phyloP scores from a whole-genome alignment of 2,329 filamentous ascomycete species.

The Aspergillus quadrilineatus region DNA sequence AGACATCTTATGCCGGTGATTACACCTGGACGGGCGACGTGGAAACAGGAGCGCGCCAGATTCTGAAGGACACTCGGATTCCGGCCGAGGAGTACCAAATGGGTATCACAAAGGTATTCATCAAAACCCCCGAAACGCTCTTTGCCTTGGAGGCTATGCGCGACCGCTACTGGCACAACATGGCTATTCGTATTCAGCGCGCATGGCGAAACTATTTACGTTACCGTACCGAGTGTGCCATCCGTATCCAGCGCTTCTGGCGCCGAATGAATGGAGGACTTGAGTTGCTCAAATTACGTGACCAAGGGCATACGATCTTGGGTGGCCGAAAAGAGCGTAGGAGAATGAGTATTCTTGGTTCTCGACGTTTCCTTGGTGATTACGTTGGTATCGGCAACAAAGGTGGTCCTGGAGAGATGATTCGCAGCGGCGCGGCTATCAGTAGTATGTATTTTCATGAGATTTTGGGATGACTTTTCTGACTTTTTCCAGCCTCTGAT shows the following conservation, averaged over 20 bases:
- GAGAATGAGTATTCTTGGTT: slow-evolving; percentile 86
- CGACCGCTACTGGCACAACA: slow-evolving; percentile 98
- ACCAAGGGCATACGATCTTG: slow-evolving; percentile 80
- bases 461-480: neutral
- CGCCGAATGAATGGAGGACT: slow-evolving; percentile 86
- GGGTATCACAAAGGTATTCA: slow-evolving; percentile 94
- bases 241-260: slow-evolving; percentile 93
- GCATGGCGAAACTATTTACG: slow-evolving; percentile 96
- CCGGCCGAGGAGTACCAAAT: slow-evolving; percentile 95
- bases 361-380: slow-evolving; percentile 88
- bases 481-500: slow-evolving; percentile 52
- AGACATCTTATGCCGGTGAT: slow-evolving; percentile 93
- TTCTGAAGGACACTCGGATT: slow-evolving; percentile 94
- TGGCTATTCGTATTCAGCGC: slow-evolving; percentile 95
- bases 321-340: slow-evolving; percentile 85
- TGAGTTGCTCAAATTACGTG: slow-evolving; percentile 83
- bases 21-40: slow-evolving; percentile 93
- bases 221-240: slow-evolving; percentile 89
- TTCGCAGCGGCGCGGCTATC: slow-evolving; percentile 73
- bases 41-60: slow-evolving; percentile 83
- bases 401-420: slow-evolving; percentile 75
- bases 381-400: slow-evolving; percentile 85
- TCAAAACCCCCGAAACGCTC: slow-evolving; percentile 94
- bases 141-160: slow-evolving; percentile 98
- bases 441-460: slow-evolving; percentile 50